Base-by-base conservation (phyloP, 1,139 yeast genomes). In the Eremothecium cymbalariae region DNA sequence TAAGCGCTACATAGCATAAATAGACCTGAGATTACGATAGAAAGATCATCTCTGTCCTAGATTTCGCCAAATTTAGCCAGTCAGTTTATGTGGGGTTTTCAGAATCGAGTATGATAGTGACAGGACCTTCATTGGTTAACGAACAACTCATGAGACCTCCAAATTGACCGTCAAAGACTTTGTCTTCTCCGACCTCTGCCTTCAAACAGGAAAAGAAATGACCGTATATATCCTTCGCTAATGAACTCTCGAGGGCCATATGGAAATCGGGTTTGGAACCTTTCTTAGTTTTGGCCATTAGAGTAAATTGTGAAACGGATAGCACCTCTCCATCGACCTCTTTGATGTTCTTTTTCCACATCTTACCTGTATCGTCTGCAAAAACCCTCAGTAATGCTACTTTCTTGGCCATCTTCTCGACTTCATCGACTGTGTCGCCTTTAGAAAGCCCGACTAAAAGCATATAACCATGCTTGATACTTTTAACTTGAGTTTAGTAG, bases 101-200 rank as follows among this genome's bases (percentile, higher is more conserved):
- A 7, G 60, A 54, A 35, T 65, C 68, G 17, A 64, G 35, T 0
- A 60, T 45, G 15, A 65, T 55, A 0, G 69, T 65, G 1, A 60
- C 57, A 2, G 69, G 69, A 0, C 69, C 69, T 42, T 88, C 96
- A 51, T 90, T 90, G 12, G 78, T 75, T 38, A 88, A 59, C 2
- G 71, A 69, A 11, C 90, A 95, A 44, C 84, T 94, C 98, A 90
- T 90, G 95, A 88, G 83, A 6, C 93, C 97, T 0, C 97, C 98
- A 57, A 90, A 90, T 38, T 74, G 68, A 1, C 98, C 98, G 50
- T 85, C 95, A 43, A 78, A 70, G 5, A 86, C 94, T 32, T 71
- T 68, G 0, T 67, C 72, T 1, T 62, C 64, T 0, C 88, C 93
- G 24, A 81, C 48, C n/a, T 62, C 75, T n/a, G 43, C 54, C 32